Percentiles rank a stretch among this genome's conserved stretches.
phyloP scores from a whole-genome alignment of 306 rosid species.

The Gynostemma pentaphyllum region DNA sequence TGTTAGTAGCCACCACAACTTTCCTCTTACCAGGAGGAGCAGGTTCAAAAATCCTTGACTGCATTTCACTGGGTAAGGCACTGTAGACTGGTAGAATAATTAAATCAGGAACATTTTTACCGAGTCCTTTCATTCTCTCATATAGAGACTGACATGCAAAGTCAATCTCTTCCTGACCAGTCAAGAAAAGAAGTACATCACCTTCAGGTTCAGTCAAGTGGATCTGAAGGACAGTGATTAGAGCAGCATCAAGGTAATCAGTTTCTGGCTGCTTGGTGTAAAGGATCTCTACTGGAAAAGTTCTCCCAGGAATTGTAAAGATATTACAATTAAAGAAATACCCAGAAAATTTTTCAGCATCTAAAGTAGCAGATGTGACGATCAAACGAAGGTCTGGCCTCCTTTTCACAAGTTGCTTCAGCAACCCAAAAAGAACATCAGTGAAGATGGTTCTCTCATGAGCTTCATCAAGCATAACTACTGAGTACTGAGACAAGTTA shows the following conservation, averaged over 20 bases:
- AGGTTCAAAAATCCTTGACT: slow-evolving; percentile 72
- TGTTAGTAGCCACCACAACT: slow-evolving; percentile 86
- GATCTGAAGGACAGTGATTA: slow-evolving; percentile 69
- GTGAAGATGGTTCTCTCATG: slow-evolving; percentile 75
- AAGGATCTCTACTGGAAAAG: slow-evolving; percentile 68
- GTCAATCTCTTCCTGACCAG: slow-evolving; percentile 93
- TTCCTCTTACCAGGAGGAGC: slow-evolving; percentile 87
- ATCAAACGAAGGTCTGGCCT: slow-evolving; percentile 71
- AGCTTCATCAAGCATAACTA: slow-evolving; percentile 89
- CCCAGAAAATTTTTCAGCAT: slow-evolving; percentile 80
- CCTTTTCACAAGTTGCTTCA: slow-evolving; percentile 65
- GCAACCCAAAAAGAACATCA: slow-evolving; percentile 79
- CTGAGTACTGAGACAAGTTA: slow-evolving; percentile 65
- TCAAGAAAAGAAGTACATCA: slow-evolving; percentile 80
- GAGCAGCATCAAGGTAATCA: slow-evolving; percentile 67
- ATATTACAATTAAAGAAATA: slow-evolving; percentile 71
- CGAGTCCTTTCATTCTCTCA: slow-evolving; percentile 76
- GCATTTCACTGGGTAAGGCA: slow-evolving; percentile 84
- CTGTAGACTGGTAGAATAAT: slow-evolving; percentile 78
- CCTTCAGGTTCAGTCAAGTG: slow-evolving; percentile 92
- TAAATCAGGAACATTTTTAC: slow-evolving; percentile 59
- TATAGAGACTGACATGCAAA: slow-evolving; percentile 77
- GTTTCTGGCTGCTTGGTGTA: slow-evolving; percentile 82
- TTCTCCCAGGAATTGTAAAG: slow-evolving; percentile 79
- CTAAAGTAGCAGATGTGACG: slow-evolving; percentile 81